Evolutionary conservation across 768 basidiomycete species (phyloP).

Genomic region (Saitozyma podzolica): DNA sequence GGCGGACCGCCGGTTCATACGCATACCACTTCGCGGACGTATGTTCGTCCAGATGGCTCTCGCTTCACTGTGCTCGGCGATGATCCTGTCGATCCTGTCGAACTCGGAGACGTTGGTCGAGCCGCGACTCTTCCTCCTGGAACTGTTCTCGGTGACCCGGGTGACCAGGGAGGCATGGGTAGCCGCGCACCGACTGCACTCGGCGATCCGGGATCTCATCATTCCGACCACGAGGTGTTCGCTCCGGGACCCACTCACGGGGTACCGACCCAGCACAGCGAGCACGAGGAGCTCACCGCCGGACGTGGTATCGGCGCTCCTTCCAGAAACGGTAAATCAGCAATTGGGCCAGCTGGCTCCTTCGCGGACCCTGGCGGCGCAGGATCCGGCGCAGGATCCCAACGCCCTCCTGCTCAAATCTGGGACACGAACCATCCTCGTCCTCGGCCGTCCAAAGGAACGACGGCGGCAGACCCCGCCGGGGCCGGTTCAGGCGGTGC

Average conservation of each 20-base stretch:
- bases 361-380: too few relatives aligned
- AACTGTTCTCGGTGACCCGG: background rate
- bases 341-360: too few relatives aligned
- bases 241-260: background rate
- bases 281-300: slow-evolving; percentile 6
- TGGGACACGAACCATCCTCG: too few relatives aligned
- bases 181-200: too few relatives aligned
- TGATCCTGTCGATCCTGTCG: too few relatives aligned
- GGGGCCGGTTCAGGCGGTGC: slow-evolving; percentile 4
- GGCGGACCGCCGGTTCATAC: slow-evolving; percentile 37
- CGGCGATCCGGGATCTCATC: slow-evolving; percentile 7
- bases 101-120: background rate
- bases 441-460: too few relatives aligned
- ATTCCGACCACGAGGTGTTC: slow-evolving; percentile 13
- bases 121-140: slow-evolving; percentile 3
- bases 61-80: background rate
- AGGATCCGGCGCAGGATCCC: too few relatives aligned
- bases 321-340: too few relatives aligned
- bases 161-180: background rate
- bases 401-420: too few relatives aligned
- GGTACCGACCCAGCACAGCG: slow-evolving; percentile 3
- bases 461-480: background rate
- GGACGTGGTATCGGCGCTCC: slow-evolving; percentile 1
- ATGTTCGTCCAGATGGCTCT: slow-evolving; percentile 19
- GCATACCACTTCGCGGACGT: slow-evolving; percentile 39